phyloP scores from a whole-genome alignment of 2,329 filamentous ascomycete species.

The Golovinomyces cichoracearum region DNA sequence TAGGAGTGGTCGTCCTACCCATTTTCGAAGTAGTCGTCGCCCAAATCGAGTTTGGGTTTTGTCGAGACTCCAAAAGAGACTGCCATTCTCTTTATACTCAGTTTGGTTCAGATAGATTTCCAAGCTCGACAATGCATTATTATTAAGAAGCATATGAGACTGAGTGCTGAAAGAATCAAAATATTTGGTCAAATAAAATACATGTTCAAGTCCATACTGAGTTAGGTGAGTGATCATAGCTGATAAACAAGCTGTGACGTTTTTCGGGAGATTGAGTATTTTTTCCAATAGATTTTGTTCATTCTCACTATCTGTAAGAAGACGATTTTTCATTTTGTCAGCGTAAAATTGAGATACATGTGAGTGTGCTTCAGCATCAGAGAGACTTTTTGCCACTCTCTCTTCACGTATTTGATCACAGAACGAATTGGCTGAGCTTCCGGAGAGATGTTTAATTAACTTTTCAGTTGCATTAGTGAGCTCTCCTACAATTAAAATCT shows the following conservation, averaged over 20 bases:
- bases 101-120: slow-evolving; percentile 93
- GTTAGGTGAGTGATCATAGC: slow-evolving; percentile 86
- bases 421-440: slow-evolving; percentile 73
- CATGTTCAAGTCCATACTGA: slow-evolving; percentile 81
- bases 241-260: slow-evolving; percentile 74
- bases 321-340: slow-evolving; percentile 43
- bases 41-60: slow-evolving; percentile 79
- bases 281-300: slow-evolving; percentile 52
- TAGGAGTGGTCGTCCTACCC: slow-evolving; percentile 76
- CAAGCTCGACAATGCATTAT: slow-evolving; percentile 75
- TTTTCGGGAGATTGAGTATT: slow-evolving; percentile 59
- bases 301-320: slow-evolving; percentile 25
- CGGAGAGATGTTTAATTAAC: slow-evolving; percentile 66
- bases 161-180: slow-evolving; percentile 87
- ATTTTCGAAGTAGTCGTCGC: slow-evolving; percentile 66
- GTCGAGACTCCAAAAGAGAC: slow-evolving; percentile 84
- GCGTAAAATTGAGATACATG: slow-evolving; percentile 89
- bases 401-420: slow-evolving; percentile 77
- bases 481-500: slow-evolving; percentile 78
- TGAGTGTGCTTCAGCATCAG: slow-evolving; percentile 58
- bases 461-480: slow-evolving; percentile 82
- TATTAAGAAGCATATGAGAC: slow-evolving; percentile 87
- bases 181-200: slow-evolving; percentile 89
- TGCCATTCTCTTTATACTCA: slow-evolving; percentile 60
- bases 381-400: slow-evolving; percentile 46